Evolutionary conservation across 2,329 filamentous ascomycete species (phyloP).

Genomic region (Beauveria asiatica): DNA sequence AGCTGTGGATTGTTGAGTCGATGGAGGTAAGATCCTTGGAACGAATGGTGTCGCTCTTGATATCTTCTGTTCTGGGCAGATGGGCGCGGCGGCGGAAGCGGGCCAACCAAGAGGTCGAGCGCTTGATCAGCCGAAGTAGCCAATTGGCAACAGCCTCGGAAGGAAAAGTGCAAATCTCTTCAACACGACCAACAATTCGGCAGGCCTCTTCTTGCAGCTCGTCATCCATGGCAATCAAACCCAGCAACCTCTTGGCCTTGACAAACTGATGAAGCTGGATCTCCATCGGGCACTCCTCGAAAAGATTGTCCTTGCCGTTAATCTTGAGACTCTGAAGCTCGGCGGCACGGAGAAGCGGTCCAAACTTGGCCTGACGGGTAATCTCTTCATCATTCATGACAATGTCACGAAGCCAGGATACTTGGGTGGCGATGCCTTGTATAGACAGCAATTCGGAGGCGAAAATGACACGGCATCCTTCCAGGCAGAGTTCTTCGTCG

Average conservation of each 20-base stretch:
- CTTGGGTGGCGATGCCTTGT: conserved; percentile 28
- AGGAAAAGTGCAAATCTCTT: conserved; percentile 40
- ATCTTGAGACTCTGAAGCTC: conserved; percentile 43
- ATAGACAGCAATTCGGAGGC: conserved; percentile 41
- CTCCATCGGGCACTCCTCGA: conserved; percentile 49
- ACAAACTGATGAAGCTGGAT: conserved; percentile 46
- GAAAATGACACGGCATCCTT: conserved; percentile 51
- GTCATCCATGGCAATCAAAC: conserved; percentile 50
- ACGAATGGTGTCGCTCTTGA: conserved; percentile 38
- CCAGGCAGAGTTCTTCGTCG: conserved; percentile 46
- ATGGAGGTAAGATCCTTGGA: conserved; percentile 47
- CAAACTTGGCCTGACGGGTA: conserved; percentile 37
- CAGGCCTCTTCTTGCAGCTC: conserved; percentile 54
- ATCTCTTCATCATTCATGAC: conserved; percentile 40
- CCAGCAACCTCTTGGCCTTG: conserved; percentile 40
- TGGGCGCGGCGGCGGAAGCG: conserved; percentile 48
- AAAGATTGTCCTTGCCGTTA: conserved; percentile 50
- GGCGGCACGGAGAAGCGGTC: conserved; percentile 35
- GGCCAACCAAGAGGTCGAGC: conserved; percentile 45
- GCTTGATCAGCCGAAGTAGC: conserved; percentile 43
- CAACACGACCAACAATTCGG: conserved; percentile 47
- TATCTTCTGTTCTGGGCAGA: conserved; percentile 48
- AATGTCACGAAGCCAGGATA: conserved; percentile 51
- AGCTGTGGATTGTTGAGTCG: conserved; percentile 52
- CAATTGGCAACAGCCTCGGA: conserved; percentile 46